Evolutionary conservation across 2,329 filamentous ascomycete species (phyloP).

Genomic region (Metarhizium humberi): DNA sequence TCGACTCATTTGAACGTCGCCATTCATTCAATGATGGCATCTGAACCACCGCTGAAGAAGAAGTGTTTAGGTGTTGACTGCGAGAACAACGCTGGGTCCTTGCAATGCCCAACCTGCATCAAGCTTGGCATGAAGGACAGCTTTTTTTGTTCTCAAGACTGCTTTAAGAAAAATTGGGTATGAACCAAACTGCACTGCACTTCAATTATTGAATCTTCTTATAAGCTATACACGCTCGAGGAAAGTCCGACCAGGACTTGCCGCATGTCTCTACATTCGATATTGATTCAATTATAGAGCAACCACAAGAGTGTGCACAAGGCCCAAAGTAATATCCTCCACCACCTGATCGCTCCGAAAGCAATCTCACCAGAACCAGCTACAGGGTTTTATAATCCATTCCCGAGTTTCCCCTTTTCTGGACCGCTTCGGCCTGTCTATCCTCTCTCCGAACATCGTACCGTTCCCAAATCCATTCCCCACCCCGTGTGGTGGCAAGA

Average conservation of each 20-base stretch:
- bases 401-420: conserved; percentile 76
- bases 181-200: conserved; percentile 14
- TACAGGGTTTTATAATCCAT: conserved; percentile 85
- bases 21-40: conserved; percentile 24
- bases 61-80: conserved; percentile 80
- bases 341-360: conserved; percentile 65
- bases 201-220: not conserved
- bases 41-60: conserved; percentile 45
- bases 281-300: conserved; percentile 37
- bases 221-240: not conserved
- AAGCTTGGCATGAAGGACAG: conserved; percentile 81
- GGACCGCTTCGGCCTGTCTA: conserved; percentile 80
- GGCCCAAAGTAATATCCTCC: conserved; percentile 65
- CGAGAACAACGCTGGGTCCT: conserved; percentile 70
- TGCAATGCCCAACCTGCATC: conserved; percentile 93
- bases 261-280: not conserved
- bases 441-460: conserved; percentile 63
- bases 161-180: conserved; percentile 99
- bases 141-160: conserved; percentile 97
- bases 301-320: conserved; percentile 69
- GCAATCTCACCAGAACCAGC: conserved; percentile 86
- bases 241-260: not conserved
- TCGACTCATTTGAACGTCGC: not conserved
- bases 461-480: conserved; percentile 69
- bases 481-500: conserved; percentile 82